Conservation (phyloP, 2,329 filamentous ascomycete genomes). For the Aciculosporium take region DNA sequence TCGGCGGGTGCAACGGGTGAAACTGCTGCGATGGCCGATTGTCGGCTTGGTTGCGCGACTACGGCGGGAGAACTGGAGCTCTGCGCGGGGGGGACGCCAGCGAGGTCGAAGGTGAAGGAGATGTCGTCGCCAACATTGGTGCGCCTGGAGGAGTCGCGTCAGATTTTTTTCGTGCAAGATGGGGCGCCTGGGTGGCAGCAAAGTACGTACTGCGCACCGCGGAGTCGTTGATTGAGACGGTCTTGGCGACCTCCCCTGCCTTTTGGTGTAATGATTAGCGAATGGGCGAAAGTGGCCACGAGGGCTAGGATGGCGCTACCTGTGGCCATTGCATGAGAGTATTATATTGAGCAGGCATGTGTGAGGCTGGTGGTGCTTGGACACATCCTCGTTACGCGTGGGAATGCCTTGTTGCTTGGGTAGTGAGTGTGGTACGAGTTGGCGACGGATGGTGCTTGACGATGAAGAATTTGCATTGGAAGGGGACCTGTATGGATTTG, state of each 20-base stretch:
- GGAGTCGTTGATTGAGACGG: conserved; percentile 49
- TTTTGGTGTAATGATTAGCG: conserved; percentile 3
- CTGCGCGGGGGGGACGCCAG: conserved; percentile 21
- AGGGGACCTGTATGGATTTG: too few species aligned
- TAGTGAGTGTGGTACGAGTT: neutral
- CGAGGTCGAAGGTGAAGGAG: conserved; percentile 41
- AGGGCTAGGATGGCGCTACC: neutral
- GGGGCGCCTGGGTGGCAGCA: neutral
- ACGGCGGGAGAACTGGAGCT: conserved; percentile 7
- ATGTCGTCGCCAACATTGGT: conserved; percentile 47
- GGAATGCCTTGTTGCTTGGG: neutral
- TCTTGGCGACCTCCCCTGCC: conserved; percentile 40
- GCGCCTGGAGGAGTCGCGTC: conserved; percentile 22
- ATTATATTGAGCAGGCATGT: neutral
- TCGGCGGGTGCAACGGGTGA: neutral
- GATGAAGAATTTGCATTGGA: too few species aligned
- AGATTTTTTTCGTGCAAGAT: conserved; percentile 2
- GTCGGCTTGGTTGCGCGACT: conserved; percentile 1
- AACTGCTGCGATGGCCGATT: neutral
- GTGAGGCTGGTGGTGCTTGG: neutral
- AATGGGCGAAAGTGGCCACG: neutral
- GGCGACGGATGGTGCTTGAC: neutral
- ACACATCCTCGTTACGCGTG: neutral
- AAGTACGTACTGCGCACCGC: conserved; percentile 43
- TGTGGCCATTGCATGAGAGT: neutral